Conservation (phyloP, 768 basidiomycete genomes). For the Lactarius psammicola region DNA sequence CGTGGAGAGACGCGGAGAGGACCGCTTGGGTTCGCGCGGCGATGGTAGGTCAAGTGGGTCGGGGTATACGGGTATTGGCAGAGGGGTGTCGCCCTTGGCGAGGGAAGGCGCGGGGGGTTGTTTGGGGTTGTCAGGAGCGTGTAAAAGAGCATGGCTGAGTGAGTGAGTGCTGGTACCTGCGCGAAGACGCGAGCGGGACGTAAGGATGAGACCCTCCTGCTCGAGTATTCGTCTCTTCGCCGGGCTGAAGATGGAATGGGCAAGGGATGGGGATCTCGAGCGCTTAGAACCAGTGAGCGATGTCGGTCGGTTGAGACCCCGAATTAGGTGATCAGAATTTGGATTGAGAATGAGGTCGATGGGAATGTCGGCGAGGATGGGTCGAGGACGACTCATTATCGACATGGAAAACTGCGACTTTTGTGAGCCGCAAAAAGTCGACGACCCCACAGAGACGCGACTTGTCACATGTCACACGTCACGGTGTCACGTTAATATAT, state of each 20-base stretch:
- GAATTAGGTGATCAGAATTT: not conserved
- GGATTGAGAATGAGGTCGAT: constrained; percentile 21
- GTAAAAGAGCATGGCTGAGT: constrained; percentile 4
- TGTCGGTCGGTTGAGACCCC: constrained; percentile 4
- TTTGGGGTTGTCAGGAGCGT: constrained; percentile 1
- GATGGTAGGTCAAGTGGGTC: constrained; percentile 4
- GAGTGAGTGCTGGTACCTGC: constrained; percentile 4
- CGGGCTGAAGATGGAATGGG: constrained; percentile 23
- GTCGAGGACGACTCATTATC: constrained; percentile 19
- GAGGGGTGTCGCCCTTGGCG: constrained; percentile 1
- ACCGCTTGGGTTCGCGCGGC: constrained; percentile 10
- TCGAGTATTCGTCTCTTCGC: constrained; percentile 30
- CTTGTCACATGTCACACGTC: constrained; percentile 19
- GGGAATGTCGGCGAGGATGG: constrained; percentile 25
- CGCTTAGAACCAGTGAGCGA: constrained; percentile 23
- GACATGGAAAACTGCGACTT: not conserved
- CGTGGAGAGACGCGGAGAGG: constrained; percentile 20
- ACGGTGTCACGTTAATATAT: not conserved
- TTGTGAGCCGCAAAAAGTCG: not conserved
- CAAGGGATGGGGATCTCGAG: constrained; percentile 25
- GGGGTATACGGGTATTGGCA: not conserved
- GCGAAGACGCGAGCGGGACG: constrained; percentile 18
- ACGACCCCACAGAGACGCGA: constrained; percentile 15
- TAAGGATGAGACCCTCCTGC: constrained; percentile 26
- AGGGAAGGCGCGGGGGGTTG: not conserved